phyloP scores from a whole-genome alignment of 139 green algal species.

The Chlorella ohadii region DNA sequence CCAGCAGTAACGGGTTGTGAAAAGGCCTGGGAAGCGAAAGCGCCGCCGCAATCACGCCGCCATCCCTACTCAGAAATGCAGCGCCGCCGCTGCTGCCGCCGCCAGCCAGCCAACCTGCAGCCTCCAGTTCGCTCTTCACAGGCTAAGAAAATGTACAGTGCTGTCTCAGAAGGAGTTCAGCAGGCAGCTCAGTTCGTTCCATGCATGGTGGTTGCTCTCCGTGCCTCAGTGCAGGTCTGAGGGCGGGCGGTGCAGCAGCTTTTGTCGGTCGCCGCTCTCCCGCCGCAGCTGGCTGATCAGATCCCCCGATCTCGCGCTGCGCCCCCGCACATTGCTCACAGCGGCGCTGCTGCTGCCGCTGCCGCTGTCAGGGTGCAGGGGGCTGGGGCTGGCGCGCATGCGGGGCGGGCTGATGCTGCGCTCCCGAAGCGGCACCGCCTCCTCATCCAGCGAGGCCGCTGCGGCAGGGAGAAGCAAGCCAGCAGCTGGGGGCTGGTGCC shows the following conservation, averaged over 20 bases:
- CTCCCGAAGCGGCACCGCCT: constrained; percentile 1
- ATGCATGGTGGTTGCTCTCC: too few relatives aligned
- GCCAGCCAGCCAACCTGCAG: too few relatives aligned
- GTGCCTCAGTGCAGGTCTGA: neutral
- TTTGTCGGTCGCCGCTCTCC: too few relatives aligned
- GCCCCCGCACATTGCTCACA: neutral
- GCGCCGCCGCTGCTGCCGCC: too few relatives aligned
- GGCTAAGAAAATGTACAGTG: neutral
- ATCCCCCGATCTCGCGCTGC: neutral
- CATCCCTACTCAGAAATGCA: too few relatives aligned
- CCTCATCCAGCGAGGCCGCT: neutral
- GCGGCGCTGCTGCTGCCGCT: neutral
- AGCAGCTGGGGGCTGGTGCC: too few relatives aligned
- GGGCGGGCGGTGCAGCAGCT: neutral
- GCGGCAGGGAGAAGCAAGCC: neutral
- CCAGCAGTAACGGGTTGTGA: too few relatives aligned
- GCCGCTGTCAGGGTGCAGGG: neutral
- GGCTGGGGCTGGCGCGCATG: neutral
- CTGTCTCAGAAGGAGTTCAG: too few relatives aligned
- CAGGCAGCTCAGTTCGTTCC: too few relatives aligned
- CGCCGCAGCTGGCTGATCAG: too few relatives aligned
- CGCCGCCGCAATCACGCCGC: too few relatives aligned
- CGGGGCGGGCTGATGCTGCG: constrained; percentile 2
- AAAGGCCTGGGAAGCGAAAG: too few relatives aligned
- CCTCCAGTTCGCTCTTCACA: neutral